These are phyloP conservation scores for Pythium vanterpoolii DNA, from an alignment of 352 stramenopile species.

Conservation along the genomic window DNA sequence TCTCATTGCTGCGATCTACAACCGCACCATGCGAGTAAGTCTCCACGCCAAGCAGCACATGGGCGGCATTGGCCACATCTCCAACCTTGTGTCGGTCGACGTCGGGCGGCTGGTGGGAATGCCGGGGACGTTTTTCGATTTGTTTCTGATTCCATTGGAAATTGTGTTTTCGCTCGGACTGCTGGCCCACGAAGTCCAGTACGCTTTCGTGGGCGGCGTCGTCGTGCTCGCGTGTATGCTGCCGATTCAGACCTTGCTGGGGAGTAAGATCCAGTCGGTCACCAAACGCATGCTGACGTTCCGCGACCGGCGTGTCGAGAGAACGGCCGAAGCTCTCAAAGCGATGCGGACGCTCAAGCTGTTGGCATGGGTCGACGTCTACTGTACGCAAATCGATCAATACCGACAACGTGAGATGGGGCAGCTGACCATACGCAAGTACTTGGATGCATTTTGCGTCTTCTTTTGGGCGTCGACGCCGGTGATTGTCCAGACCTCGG, in stretches of 20 bases:
- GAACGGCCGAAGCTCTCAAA: slow-evolving; percentile 62
- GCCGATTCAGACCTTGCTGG: slow-evolving; percentile 77
- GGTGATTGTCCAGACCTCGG: slow-evolving; percentile 81
- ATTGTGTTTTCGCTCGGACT: slow-evolving; percentile 73
- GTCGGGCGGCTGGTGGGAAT: slow-evolving; percentile 69
- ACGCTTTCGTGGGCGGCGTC: slow-evolving; percentile 81
- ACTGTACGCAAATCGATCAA: slow-evolving; percentile 43
- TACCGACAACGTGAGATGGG: slow-evolving; percentile 64
- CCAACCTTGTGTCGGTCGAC: slow-evolving; percentile 79
- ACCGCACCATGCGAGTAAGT: slow-evolving; percentile 44
- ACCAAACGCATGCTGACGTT: slow-evolving; percentile 71
- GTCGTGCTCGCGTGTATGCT: slow-evolving; percentile 78
- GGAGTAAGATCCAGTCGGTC: slow-evolving; percentile 69
- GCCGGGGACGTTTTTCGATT: slow-evolving; percentile 70
- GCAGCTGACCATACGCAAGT: slow-evolving; percentile 76
- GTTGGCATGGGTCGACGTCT: slow-evolving; percentile 55
- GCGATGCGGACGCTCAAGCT: slow-evolving; percentile 81
- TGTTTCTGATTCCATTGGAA: slow-evolving; percentile 73
- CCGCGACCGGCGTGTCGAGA: slow-evolving; percentile 75
- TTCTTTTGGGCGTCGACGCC: slow-evolving; percentile 90
- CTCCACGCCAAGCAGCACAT: slow-evolving; percentile 22
- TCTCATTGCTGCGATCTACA: slow-evolving; percentile 68
- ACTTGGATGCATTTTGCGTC: slow-evolving; percentile 86
- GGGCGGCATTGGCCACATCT: slow-evolving; percentile 60
- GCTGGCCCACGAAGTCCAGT: slow-evolving; percentile 74